These are phyloP conservation scores for Metschnikowia similis DNA, from an alignment of 805 yeast species.

Conservation along the genomic window DNA sequence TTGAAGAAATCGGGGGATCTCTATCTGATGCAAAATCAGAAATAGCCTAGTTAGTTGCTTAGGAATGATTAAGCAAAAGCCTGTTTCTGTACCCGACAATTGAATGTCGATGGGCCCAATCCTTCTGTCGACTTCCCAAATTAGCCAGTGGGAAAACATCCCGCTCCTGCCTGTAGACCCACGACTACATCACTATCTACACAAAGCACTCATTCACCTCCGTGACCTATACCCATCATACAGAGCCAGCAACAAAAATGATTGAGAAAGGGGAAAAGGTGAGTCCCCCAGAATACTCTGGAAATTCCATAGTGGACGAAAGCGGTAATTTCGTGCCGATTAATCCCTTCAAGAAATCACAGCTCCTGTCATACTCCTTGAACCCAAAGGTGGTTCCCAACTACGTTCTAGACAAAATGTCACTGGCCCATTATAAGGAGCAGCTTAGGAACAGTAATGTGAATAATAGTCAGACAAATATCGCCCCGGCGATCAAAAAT, in stretches of 20 bases:
- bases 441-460: constrained; percentile 30
- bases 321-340: constrained; percentile 10
- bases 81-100: neutral
- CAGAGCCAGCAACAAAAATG: neutral
- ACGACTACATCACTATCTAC: constrained; percentile 2
- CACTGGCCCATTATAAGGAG: constrained; percentile 38
- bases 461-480: constrained; percentile 18
- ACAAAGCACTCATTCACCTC: constrained; percentile 1
- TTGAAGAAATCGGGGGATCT: neutral
- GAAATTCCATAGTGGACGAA: constrained; percentile 7
- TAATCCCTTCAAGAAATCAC: constrained; percentile 26
- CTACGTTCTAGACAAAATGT: constrained; percentile 57
- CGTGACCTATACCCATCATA: neutral
- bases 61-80: neutral
- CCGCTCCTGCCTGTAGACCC: constrained; percentile 2
- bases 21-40: neutral
- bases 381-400: constrained; percentile 49
- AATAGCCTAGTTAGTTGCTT: no score
- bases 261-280: neutral
- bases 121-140: neutral
- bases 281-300: neutral
- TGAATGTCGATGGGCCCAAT: neutral
- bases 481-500: constrained; percentile 6
- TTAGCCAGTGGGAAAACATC: neutral
- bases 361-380: constrained; percentile 31